Percentiles rank a stretch among this genome's conserved stretches.
Evolutionary conservation across 1,284 basidiomycete species (phyloP).

Genomic region (Lentinula novae-zelandiae): DNA sequence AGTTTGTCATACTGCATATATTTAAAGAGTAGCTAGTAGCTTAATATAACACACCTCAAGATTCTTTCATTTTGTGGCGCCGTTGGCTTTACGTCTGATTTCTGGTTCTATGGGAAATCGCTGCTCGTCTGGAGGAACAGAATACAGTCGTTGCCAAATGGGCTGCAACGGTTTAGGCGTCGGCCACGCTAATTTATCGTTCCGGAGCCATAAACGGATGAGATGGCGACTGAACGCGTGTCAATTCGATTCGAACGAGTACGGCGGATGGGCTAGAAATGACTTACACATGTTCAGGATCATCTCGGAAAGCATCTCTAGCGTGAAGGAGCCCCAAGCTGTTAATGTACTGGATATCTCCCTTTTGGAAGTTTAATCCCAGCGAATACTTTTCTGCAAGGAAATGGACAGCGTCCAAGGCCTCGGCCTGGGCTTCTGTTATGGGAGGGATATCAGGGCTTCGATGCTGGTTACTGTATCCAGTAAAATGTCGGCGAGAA

Average conservation of each 20-base stretch:
- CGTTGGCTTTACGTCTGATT: constrained; percentile 27
- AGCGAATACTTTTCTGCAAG: constrained; percentile 41
- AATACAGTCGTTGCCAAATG: constrained; percentile 29
- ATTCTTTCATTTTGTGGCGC: constrained; percentile 24
- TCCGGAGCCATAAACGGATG: constrained; percentile 21
- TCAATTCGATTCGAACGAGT: not conserved
- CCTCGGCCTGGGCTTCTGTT: constrained; percentile 46
- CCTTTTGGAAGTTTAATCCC: constrained; percentile 43
- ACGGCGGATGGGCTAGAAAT: not conserved
- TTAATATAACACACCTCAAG: no score
- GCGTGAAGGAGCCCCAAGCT: constrained; percentile 42
- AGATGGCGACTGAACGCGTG: constrained; percentile 21
- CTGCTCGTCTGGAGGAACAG: constrained; percentile 25
- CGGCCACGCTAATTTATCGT: constrained; percentile 28
- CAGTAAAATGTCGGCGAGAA: constrained; percentile 42
- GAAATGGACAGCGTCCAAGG: constrained; percentile 42
- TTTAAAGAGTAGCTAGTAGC: no score
- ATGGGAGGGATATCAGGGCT: constrained; percentile 40
- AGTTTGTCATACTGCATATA: not conserved
- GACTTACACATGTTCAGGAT: constrained; percentile 23
- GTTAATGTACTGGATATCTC: constrained; percentile 49
- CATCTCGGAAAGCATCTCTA: constrained; percentile 40
- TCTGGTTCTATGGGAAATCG: constrained; percentile 30
- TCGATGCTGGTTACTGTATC: constrained; percentile 29
- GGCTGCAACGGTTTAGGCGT: constrained; percentile 27